Base-by-base conservation (phyloP, 148 eudicot species). In the Silene latifolia region DNA sequence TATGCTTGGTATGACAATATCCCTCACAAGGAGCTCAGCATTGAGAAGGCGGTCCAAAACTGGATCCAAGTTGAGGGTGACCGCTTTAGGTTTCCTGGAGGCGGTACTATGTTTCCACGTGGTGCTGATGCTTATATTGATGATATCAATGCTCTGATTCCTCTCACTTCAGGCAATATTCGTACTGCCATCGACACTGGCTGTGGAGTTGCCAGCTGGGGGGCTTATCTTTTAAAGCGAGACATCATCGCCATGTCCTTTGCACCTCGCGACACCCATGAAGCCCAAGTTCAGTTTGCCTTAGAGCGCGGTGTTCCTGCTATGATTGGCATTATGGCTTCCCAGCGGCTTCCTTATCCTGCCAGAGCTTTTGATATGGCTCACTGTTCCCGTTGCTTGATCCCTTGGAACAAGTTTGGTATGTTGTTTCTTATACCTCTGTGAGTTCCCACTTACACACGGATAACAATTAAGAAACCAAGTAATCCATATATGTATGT, bases 221-320 rank as follows among this genome's bases (percentile, higher is more conserved):
- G 98, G 8, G 98, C 97, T 42, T 94, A 91, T 80, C 73, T 94
- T 74, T 76, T 94, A 20, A 91, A 94, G 78, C 86, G 93, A 83
- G 87, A 91, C 84, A 88, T 94, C 58, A 67, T 90, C 29, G 80
- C 96, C 8, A 91, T 94, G 97, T 91, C 97, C 62, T 89, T 94
- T 85, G 98, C 98, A 62, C 98, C 98, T 46, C 85, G 93, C 74
- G 98, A 94, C 69, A 90, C 97, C 68, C 98, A 94, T 61, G 98
- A 94, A 87, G 98, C 98, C 14, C 98, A 94, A 72, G 97, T 94
- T 75, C 86, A 90, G 85, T 94, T 94, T 74, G 98, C 98, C 32
- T 72, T 94, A 44, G 98, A 94, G 79, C 85, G 98, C 21, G 98
- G 98, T n/a, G 97, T 94, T 79, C 98, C 98, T 59, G 98, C 98